These are phyloP conservation scores for Coemansia sp. DNA, from an alignment of 192 early-diverging fungal species.

Conservation along the genomic window DNA sequence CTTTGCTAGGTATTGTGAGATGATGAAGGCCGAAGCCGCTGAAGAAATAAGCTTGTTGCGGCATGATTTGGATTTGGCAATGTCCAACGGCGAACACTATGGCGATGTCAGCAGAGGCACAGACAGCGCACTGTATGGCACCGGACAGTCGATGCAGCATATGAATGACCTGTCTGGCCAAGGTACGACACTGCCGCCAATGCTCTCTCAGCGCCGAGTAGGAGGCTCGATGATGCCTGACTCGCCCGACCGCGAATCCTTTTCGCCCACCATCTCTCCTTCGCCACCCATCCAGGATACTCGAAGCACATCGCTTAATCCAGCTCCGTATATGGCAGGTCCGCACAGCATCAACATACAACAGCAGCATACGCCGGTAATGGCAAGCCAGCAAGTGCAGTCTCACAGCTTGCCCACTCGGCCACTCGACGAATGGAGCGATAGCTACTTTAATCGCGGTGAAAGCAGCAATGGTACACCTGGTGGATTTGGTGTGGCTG, in stretches of 20 bases:
- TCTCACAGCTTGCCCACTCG: slow-evolving; percentile 47
- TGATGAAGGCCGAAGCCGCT: slow-evolving; percentile 39
- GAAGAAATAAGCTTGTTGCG: slow-evolving; percentile 42
- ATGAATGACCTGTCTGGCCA: background rate
- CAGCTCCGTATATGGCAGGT: slow-evolving; percentile 28
- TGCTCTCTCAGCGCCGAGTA: background rate
- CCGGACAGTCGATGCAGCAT: background rate
- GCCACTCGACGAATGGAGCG: slow-evolving; percentile 25
- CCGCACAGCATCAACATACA: slow-evolving; percentile 14
- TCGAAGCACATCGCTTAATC: slow-evolving; percentile 22
- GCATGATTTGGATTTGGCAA: slow-evolving; percentile 35
- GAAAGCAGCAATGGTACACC: slow-evolving; percentile 11
- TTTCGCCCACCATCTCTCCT: slow-evolving; percentile 51
- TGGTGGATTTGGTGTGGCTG: background rate
- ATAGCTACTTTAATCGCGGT: slow-evolving; percentile 12
- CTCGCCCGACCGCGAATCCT: slow-evolving; percentile 35
- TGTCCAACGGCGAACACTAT: slow-evolving; percentile 18
- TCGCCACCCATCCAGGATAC: slow-evolving; percentile 32
- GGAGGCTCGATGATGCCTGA: slow-evolving; percentile 19
- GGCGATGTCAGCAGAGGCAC: background rate
- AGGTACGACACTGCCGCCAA: slow-evolving; percentile 14
- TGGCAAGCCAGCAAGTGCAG: slow-evolving; percentile 13
- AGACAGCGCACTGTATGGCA: background rate
- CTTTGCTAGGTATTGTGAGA: slow-evolving; percentile 42
- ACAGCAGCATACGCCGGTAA: slow-evolving; percentile 1